Base-by-base conservation (phyloP, 208 protist genomes). In the Kentomonas sorsogonicus region DNA sequence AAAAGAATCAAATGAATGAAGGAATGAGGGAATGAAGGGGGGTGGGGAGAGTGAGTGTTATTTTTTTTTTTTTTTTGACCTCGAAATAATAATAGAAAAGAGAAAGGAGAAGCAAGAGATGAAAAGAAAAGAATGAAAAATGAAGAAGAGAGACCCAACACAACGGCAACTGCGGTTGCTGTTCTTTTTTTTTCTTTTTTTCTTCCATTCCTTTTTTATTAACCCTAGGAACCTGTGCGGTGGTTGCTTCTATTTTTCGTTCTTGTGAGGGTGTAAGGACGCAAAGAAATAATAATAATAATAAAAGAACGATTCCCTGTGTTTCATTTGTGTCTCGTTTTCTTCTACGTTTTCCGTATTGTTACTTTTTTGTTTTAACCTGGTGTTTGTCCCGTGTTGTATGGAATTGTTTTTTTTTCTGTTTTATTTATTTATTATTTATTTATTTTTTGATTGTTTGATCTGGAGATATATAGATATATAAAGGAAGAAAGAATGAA, bases 401-500 rank as follows among this genome's bases (percentile, higher is more conserved):
- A 36, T 5, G 33, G 7, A 5, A 15, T 45, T 26, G 11, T 11
- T 11, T 15, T 36, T 5, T 36, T 36, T 36, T 36, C 11, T 36
- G 33, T 36, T 36, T 36, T 36, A 15, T 36, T 36, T 36, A 36
- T 36, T 36, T 5, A 36, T 15, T 36, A 36, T 36, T 5, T 11
- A 36, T 5, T 36, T 36, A 36, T 36, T 36, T 11, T 36, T 36
- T 5, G 5, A 15, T 36, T 36, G 11, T 11, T 11, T 36, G 5
- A 5, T 36, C 33, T n/a, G n/a, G n/a, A n/a, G n/a, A n/a, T n/a
- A n/a, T n/a, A 22, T 16, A 51, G 27, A 31, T 15, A 18, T 11
- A 20, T 34, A 36, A 53, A 55, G 20, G 44, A 36, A 25, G 4
- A 61, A 60, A 23, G 26, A 15, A 72, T 20, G 52, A 59, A 59